Evolutionary conservation across 164 flowering plant genomes (phyloP).

Genomic region (Nelumbo lutea): DNA sequence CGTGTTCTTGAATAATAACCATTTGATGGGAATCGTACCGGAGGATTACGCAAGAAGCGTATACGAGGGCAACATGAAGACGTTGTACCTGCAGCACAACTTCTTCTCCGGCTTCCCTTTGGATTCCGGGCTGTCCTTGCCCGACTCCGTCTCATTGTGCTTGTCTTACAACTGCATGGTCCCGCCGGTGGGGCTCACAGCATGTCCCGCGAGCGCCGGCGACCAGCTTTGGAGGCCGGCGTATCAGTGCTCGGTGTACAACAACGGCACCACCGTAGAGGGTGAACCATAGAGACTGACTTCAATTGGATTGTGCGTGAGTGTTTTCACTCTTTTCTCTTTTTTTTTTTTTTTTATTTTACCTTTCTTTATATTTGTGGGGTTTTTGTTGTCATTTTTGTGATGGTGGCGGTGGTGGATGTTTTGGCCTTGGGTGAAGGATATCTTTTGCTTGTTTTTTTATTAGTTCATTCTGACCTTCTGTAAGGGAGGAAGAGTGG

Average conservation of each 20-base stretch:
- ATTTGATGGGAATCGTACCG: conserved; percentile 53
- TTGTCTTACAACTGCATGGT: conserved; percentile 68
- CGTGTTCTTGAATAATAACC: conserved; percentile 60
- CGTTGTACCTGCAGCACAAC: conserved; percentile 66
- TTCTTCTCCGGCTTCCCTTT: conserved; percentile 44
- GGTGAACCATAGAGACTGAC: too few relatives aligned
- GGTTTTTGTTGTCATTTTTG: too few relatives aligned
- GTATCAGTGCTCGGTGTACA: conserved; percentile 43
- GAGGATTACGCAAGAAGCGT: conserved; percentile 39
- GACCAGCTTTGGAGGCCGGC: conserved; percentile 42
- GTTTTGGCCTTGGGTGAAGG: too few relatives aligned
- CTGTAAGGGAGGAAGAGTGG: too few relatives aligned
- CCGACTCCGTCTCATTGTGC: conserved; percentile 51
- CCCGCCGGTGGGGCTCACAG: conserved; percentile 33
- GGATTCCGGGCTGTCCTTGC: conserved; percentile 24
- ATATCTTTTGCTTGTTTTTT: too few relatives aligned
- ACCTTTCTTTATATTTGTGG: too few relatives aligned
- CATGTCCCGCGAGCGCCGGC: conserved; percentile 64
- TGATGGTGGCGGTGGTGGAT: too few relatives aligned
- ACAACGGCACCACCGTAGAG: conserved; percentile 5
- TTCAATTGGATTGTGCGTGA: too few relatives aligned
- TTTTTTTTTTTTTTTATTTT: too few relatives aligned
- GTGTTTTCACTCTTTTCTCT: too few relatives aligned
- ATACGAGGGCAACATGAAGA: conserved; percentile 32
- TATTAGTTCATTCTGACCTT: too few relatives aligned